These are phyloP conservation scores for Pythium aquatile DNA, from an alignment of 352 stramenopile genomes.

Conservation along the genomic window DNA sequence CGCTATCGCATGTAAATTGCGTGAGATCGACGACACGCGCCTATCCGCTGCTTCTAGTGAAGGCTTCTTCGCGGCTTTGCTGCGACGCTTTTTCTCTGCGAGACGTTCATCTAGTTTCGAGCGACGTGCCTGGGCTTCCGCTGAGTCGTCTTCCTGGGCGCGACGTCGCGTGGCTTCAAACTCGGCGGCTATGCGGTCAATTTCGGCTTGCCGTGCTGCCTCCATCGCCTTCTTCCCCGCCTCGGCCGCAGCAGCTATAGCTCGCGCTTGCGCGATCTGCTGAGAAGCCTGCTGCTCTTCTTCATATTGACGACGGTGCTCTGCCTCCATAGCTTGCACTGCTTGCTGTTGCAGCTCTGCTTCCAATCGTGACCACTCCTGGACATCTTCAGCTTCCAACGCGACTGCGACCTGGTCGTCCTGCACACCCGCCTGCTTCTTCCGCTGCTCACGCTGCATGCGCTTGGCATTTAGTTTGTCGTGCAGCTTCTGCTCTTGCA, in stretches of 20 bases:
- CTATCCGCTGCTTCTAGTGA: neutral
- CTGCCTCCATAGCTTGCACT: constrained; percentile 18
- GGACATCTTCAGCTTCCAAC: constrained; percentile 9
- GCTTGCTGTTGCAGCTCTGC: constrained; percentile 20
- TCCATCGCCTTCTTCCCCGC: constrained; percentile 24
- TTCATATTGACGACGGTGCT: constrained; percentile 18
- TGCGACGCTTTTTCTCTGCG: constrained; percentile 10
- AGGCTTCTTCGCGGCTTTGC: neutral
- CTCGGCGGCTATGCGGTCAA: constrained; percentile 30
- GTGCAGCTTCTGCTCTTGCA: constrained; percentile 63
- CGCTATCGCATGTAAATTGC: constrained; percentile 13
- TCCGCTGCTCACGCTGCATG: constrained; percentile 14
- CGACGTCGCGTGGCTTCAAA: constrained; percentile 15
- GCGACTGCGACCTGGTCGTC: neutral
- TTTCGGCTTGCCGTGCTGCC: constrained; percentile 24
- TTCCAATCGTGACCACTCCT: constrained; percentile 15
- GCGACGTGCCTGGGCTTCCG: neutral
- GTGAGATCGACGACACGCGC: neutral
- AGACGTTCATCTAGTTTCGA: constrained; percentile 19
- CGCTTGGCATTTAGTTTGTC: constrained; percentile 23
- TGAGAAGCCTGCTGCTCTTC: constrained; percentile 13
- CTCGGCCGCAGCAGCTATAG: constrained; percentile 21
- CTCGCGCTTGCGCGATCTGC: constrained; percentile 18
- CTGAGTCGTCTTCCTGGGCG: constrained; percentile 7
- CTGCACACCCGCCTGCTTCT: neutral